phyloP scores from a whole-genome alignment of 306 rosid species.

The barrel medic (Medicago truncatula) region MtrunA17r5.0-ANR NC_053042.1:24715001-24715500 shows the following conservation, averaged over 20 bases:
- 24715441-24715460: slow-evolving; percentile 1
- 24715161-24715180: background rate
- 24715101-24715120: slow-evolving; percentile 16
- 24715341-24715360: background rate
- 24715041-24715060: too few species aligned
- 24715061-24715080: background rate
- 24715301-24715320: background rate
- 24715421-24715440: too few species aligned
- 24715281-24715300: background rate
- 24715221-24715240: slow-evolving; percentile 11
- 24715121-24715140: background rate
- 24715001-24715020: background rate
- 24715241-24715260: background rate
- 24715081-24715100: background rate
- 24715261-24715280: background rate
- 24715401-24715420: too few species aligned
- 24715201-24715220: slow-evolving; percentile 35
- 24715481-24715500: background rate
- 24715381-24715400: too few species aligned
- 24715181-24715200: background rate
- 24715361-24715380: too few species aligned
- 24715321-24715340: background rate
- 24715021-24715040: background rate
- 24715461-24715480: background rate
- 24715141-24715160: slow-evolving; percentile 14